Conservation (phyloP, 306 rosid species). For the Purshia tridentata region DNA sequence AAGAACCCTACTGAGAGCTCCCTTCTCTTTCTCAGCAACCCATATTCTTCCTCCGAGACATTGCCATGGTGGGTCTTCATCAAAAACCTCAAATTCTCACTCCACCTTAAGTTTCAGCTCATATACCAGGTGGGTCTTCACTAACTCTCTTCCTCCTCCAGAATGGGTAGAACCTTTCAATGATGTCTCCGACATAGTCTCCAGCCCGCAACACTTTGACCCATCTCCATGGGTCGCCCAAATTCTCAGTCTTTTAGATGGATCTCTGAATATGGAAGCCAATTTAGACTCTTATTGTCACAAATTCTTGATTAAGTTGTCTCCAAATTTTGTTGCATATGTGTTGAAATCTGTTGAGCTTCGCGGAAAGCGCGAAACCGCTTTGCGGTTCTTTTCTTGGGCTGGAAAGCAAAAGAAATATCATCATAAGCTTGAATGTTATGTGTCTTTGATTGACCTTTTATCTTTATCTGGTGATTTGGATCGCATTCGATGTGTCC, state of each 20-base stretch:
- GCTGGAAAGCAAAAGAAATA: slow-evolving; percentile 53
- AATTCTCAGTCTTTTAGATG: slow-evolving; percentile 60
- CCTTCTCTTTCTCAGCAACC: slow-evolving; percentile 11
- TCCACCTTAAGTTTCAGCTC: slow-evolving; percentile 13
- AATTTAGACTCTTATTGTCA: slow-evolving; percentile 55
- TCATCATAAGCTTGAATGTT: slow-evolving; percentile 60
- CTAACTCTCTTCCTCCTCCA: slow-evolving; percentile 59
- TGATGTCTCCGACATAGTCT: slow-evolving; percentile 70
- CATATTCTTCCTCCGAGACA: slow-evolving; percentile 19
- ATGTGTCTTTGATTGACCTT: slow-evolving; percentile 59
- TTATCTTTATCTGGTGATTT: slow-evolving; percentile 34
- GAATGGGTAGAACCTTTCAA: slow-evolving; percentile 75
- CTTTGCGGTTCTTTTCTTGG: slow-evolving; percentile 72
- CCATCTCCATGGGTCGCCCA: slow-evolving; percentile 78
- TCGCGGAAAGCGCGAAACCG: slow-evolving; percentile 33
- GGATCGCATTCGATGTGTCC: slow-evolving; percentile 23
- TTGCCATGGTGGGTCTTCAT: slow-evolving; percentile 31
- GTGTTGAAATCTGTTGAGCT: slow-evolving; percentile 48
- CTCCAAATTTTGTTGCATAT: slow-evolving; percentile 68
- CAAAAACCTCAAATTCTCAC: slow-evolving; percentile 22
- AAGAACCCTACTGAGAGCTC: slow-evolving; percentile 33
- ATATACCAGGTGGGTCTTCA: slow-evolving; percentile 38
- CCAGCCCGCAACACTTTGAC: slow-evolving; percentile 35
- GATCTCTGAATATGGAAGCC: slow-evolving; percentile 63
- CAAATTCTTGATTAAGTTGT: slow-evolving; percentile 54